phyloP scores from a whole-genome alignment of 2,329 filamentous ascomycete species.

The Sporothrix pallida region DNA sequence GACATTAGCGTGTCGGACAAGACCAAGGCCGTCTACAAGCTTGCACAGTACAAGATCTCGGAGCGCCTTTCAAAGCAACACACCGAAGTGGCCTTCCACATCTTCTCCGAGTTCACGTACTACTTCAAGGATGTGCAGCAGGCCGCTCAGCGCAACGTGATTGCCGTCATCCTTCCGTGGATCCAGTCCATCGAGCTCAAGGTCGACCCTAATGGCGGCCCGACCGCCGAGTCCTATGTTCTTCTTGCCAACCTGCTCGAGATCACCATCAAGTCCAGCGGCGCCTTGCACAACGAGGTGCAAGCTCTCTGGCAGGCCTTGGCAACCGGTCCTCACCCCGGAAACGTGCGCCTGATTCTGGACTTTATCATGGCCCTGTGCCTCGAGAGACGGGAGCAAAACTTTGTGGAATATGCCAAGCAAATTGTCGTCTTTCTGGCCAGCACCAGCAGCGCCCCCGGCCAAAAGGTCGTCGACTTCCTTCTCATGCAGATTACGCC shows the following conservation, averaged over 20 bases:
- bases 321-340: slow-evolving; percentile 87
- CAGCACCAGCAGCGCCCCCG: slow-evolving; percentile 73
- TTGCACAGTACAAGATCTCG: slow-evolving; percentile 96
- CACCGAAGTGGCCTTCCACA: slow-evolving; percentile 84
- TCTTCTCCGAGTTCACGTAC: slow-evolving; percentile 93
- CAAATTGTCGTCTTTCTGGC: slow-evolving; percentile 97
- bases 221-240: slow-evolving; percentile 91
- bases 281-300: slow-evolving; percentile 90
- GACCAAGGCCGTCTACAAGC: slow-evolving; percentile 96
- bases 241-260: slow-evolving; percentile 93
- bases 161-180: slow-evolving; percentile 94
- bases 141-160: slow-evolving; percentile 87
- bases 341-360: slow-evolving; percentile 91
- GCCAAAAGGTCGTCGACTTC: slow-evolving; percentile 92
- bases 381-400: slow-evolving; percentile 91
- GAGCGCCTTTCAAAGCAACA: slow-evolving; percentile 88
- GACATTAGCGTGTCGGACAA: slow-evolving; percentile 99
- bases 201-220: slow-evolving; percentile 87
- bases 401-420: slow-evolving; percentile 97
- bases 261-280: slow-evolving; percentile 91
- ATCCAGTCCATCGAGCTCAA: slow-evolving; percentile 93
- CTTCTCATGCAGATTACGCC: slow-evolving; percentile 88
- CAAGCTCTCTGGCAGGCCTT: slow-evolving; percentile 97
- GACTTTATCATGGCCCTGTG: slow-evolving; percentile 97
- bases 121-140: slow-evolving; percentile 89